These are phyloP conservation scores for Handroanthus guayacan DNA, from an alignment of 257 asterid species.

Conservation along the genomic window DNA sequence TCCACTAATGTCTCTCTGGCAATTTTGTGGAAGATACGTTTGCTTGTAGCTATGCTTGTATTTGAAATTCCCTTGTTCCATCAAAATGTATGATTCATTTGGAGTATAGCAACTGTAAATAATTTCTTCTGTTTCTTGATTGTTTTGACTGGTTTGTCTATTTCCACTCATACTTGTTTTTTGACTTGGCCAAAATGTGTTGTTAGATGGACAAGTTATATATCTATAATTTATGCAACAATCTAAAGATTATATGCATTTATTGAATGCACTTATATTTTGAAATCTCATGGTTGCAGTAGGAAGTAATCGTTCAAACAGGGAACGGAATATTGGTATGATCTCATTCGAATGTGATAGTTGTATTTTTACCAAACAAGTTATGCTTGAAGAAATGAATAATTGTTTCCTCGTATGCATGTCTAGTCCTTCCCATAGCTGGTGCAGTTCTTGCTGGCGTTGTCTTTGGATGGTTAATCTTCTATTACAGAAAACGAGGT, in stretches of 20 bases:
- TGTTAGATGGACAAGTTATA: neutral
- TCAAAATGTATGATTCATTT: neutral
- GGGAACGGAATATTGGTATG: conserved; percentile 45
- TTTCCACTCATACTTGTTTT: neutral
- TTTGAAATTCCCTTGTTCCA: neutral
- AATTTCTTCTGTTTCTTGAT: conserved; percentile 3
- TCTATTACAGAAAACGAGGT: conserved; percentile 56
- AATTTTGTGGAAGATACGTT: neutral
- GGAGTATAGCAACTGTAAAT: neutral
- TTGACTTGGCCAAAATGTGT: neutral
- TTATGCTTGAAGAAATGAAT: neutral
- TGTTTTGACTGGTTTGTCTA: neutral
- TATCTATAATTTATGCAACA: neutral
- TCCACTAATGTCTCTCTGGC: neutral
- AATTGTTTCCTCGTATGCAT: conserved; percentile 12
- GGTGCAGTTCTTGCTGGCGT: conserved; percentile 70
- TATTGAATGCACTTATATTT: conserved; percentile 30
- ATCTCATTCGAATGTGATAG: neutral
- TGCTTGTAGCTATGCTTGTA: neutral
- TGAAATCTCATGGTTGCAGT: conserved; percentile 31
- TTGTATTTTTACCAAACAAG: neutral
- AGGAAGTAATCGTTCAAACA: conserved; percentile 30
- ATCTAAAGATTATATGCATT: neutral
- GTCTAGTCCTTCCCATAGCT: conserved; percentile 56
- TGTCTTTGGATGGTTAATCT: conserved; percentile 60